Percentiles rank a stretch among this genome's conserved stretches.
These are phyloP conservation scores for Heracleum sosnowskyi DNA, from an alignment of 129 eudicot genomes.

Conservation along the genomic window DNA sequence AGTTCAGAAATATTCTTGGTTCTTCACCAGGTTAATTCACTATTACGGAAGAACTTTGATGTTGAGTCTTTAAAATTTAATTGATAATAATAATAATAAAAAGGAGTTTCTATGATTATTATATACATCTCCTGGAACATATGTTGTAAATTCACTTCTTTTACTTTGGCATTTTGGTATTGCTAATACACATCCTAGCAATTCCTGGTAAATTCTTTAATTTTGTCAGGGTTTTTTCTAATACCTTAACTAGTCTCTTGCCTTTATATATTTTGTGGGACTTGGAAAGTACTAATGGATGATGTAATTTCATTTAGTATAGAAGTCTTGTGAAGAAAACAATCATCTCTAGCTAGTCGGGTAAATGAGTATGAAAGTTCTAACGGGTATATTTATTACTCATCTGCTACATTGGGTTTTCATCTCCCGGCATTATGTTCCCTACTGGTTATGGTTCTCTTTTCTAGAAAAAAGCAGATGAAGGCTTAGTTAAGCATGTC, in stretches of 20 bases:
- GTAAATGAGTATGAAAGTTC: not conserved
- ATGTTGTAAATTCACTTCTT: not conserved
- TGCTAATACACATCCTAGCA: not conserved
- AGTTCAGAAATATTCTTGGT: not conserved
- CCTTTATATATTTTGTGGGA: not conserved
- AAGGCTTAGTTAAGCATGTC: not conserved
- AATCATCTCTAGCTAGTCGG: not conserved
- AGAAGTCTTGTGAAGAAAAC: not conserved
- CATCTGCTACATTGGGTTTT: not conserved
- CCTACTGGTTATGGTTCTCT: not conserved
- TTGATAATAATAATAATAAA: not conserved
- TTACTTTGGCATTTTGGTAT: not conserved
- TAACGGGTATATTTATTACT: not conserved
- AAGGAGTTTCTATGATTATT: not conserved
- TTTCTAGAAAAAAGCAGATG: not conserved
- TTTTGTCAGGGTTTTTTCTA: not conserved
- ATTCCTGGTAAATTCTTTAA: not conserved
- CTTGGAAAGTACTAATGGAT: not conserved
- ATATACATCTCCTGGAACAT: not conserved
- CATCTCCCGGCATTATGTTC: not conserved
- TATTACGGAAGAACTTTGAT: not conserved
- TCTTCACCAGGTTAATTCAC: not conserved
- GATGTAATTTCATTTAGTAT: not conserved
- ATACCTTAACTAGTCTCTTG: not conserved
- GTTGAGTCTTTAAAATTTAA: not conserved